A percentile compares a stretch with the other conserved stretches of the same genome.
Evolutionary conservation across 257 asterid genomes (phyloP).

Genomic region (Fraxinus anomala): DNA sequence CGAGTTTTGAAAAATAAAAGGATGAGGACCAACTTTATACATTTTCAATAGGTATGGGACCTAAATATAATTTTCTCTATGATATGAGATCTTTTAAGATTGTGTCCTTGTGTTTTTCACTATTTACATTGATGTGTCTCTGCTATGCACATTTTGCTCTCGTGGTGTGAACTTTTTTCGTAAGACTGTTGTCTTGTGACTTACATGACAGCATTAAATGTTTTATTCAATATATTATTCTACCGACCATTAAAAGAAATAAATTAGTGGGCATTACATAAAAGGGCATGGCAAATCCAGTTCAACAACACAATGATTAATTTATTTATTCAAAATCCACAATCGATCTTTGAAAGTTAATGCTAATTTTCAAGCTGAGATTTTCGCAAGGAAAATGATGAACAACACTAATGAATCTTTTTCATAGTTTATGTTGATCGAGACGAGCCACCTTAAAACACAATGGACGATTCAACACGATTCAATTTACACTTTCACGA

Average conservation of each 20-base stretch:
- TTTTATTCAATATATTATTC: not conserved
- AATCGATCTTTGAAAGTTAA: not conserved
- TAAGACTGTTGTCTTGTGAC: not conserved
- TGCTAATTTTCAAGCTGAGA: not conserved
- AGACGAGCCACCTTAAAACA: not conserved
- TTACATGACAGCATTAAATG: constrained; percentile 1
- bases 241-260: not conserved
- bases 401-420: not conserved
- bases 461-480: not conserved
- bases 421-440: not conserved
- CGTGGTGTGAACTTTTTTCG: not conserved
- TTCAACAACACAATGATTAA: not conserved
- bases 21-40: not conserved
- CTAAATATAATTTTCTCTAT: not conserved
- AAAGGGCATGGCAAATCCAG: not conserved
- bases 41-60: not conserved
- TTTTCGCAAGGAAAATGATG: not conserved
- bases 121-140: not conserved
- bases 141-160: constrained; percentile 1
- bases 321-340: not conserved
- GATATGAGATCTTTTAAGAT: not conserved
- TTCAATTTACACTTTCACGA: not conserved
- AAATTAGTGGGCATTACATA: not conserved
- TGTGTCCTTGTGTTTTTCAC: not conserved
- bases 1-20: not conserved